Evolutionary conservation across 371 early-diverging fungal species (phyloP).

Genomic region (Smittium mucronatum): DNA sequence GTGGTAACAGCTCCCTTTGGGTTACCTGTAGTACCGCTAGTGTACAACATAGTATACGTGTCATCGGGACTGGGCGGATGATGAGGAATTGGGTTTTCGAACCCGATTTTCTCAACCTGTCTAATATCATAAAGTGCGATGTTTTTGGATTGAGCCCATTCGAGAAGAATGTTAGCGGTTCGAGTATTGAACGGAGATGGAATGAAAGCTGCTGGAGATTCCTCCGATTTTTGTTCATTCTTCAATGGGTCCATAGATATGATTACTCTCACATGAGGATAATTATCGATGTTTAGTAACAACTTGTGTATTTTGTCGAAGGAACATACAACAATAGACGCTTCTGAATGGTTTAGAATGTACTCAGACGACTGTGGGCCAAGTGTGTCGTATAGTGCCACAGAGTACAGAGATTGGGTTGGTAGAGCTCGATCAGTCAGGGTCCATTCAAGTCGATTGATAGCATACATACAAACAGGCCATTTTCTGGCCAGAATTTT

Average conservation of each 20-base stretch:
- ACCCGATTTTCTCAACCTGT: slow-evolving; percentile 51
- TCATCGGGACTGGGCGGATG: slow-evolving; percentile 48
- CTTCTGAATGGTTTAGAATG: slow-evolving; percentile 54
- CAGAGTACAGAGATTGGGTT: slow-evolving; percentile 46
- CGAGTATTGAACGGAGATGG: slow-evolving; percentile 25
- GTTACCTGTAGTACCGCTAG: no score
- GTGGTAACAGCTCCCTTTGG: slow-evolving; percentile 43
- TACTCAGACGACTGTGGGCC: slow-evolving; percentile 58
- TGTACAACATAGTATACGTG: slow-evolving; percentile 83
- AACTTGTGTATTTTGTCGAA: slow-evolving; percentile 51
- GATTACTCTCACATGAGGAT: slow-evolving; percentile 52
- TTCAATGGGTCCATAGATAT: slow-evolving; percentile 62
- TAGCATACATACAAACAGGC: slow-evolving; percentile 59
- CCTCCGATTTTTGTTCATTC: slow-evolving; percentile 4
- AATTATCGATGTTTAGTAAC: slow-evolving; percentile 41
- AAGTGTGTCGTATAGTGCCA: slow-evolving; percentile 92
- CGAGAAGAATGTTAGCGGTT: slow-evolving; percentile 27
- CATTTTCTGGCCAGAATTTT: background rate
- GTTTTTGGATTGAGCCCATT: slow-evolving; percentile 32
- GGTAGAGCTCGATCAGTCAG: slow-evolving; percentile 70
- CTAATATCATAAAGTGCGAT: slow-evolving; percentile 21
- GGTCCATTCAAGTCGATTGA: slow-evolving; percentile 85
- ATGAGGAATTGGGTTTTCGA: slow-evolving; percentile 27
- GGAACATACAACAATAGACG: slow-evolving; percentile 55
- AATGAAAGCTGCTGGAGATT: slow-evolving; percentile 23